Conservation (phyloP, 495 filamentous ascomycete genomes). For the Viridothelium virens region DNA sequence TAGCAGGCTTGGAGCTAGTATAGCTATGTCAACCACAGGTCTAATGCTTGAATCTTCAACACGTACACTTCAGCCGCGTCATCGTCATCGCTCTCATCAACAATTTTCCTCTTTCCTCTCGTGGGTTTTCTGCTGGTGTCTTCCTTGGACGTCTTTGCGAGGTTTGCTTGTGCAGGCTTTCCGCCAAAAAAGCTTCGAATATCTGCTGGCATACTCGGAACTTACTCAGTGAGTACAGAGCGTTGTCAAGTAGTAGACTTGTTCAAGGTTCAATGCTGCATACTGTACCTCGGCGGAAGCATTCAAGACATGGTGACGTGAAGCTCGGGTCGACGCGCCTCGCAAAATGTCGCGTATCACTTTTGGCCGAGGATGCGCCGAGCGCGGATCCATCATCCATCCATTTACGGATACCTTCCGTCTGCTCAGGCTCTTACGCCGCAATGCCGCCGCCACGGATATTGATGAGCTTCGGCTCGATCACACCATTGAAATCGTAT, state of each 20-base stretch:
- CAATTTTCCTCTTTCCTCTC: slow-evolving; percentile 23
- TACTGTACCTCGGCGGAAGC: neutral
- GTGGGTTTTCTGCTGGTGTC: slow-evolving; percentile 26
- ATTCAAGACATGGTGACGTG: neutral
- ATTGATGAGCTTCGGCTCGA: slow-evolving; percentile 5
- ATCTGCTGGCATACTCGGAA: slow-evolving; percentile 31
- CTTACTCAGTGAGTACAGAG: neutral
- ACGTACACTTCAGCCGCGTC: slow-evolving; percentile 19
- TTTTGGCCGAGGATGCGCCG: slow-evolving; percentile 1
- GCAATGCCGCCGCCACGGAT: slow-evolving; percentile 26
- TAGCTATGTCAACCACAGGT: slow-evolving; percentile 12
- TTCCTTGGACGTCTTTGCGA: slow-evolving; percentile 18
- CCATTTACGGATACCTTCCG: slow-evolving; percentile 1
- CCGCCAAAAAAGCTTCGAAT: slow-evolving; percentile 40
- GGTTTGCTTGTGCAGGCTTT: slow-evolving; percentile 20
- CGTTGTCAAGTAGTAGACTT: neutral
- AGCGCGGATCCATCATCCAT: neutral
- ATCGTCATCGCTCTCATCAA: slow-evolving; percentile 32
- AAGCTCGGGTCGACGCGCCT: neutral
- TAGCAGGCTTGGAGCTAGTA: slow-evolving; percentile 25
- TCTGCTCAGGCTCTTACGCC: neutral
- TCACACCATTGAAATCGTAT: neutral
- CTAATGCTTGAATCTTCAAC: neutral
- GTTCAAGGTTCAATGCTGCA: neutral
- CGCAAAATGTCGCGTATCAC: neutral